Evolutionary conservation across 495 filamentous ascomycete genomes (phyloP).

Genomic region (Elasticomyces elasticus): DNA sequence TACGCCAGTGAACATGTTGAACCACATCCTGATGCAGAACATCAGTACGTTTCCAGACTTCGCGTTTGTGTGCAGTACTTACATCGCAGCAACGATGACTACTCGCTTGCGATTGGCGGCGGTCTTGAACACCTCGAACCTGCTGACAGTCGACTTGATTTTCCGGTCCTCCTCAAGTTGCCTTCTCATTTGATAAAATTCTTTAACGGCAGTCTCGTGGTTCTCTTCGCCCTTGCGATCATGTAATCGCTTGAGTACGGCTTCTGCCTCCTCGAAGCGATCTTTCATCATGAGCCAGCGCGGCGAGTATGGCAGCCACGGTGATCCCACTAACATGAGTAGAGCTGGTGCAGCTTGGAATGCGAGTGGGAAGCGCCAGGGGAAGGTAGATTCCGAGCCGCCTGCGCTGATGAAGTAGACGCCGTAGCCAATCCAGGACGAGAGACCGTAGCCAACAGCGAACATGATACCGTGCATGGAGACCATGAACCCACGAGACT

Average conservation of each 20-base stretch:
- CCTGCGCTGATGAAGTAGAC: constrained; percentile 18
- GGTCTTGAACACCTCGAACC: constrained; percentile 22
- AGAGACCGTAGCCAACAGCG: constrained; percentile 19
- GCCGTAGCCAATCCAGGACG: constrained; percentile 23
- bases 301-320: constrained; percentile 18
- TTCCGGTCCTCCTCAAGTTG: constrained; percentile 23
- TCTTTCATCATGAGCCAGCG: constrained; percentile 21
- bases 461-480: constrained; percentile 25
- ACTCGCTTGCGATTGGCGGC: constrained; percentile 17
- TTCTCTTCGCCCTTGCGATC: constrained; percentile 7
- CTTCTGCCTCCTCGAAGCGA: constrained; percentile 21
- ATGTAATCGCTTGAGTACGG: constrained; percentile 16
- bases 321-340: constrained; percentile 16
- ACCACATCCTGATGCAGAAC: constrained; percentile 9
- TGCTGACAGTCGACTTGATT: constrained; percentile 15
- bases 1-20: constrained; percentile 20
- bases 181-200: constrained; percentile 25
- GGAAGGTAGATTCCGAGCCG: constrained; percentile 11
- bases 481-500: constrained; percentile 23
- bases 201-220: constrained; percentile 10
- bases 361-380: constrained; percentile 22
- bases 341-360: constrained; percentile 21
- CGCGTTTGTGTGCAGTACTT: neutral
- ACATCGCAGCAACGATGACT: constrained; percentile 13
- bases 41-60: neutral